A percentile compares a stretch with the other conserved stretches of the same genome.
Conservation (phyloP, 1,284 basidiomycete genomes). For the Sparassis latifolia region DNA sequence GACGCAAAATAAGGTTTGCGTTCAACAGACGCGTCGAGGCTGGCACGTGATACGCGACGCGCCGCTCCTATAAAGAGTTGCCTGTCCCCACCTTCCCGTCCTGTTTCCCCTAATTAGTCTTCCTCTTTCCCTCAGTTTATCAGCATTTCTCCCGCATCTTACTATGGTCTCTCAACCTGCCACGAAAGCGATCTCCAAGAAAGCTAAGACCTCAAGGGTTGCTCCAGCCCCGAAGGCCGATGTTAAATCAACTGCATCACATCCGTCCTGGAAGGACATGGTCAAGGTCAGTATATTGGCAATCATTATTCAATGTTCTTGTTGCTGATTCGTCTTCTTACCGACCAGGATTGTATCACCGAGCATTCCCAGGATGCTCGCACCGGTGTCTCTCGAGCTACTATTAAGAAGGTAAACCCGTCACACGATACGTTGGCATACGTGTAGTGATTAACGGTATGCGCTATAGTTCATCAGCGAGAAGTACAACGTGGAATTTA, state of each 20-base stretch:
- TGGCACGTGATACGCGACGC: conserved; percentile 30
- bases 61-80: conserved; percentile 21
- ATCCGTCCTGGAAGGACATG: conserved; percentile 74
- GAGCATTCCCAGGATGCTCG: conserved; percentile 73
- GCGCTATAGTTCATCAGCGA: conserved; percentile 61
- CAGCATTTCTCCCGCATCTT: neutral
- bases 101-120: neutral
- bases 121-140: neutral
- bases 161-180: neutral
- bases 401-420: conserved; percentile 73
- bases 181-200: conserved; percentile 16
- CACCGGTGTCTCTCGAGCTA: conserved; percentile 80
- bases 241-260: conserved; percentile 28
- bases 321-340: too few species aligned
- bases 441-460: too few species aligned
- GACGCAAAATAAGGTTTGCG: conserved; percentile 27
- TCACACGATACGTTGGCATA: neutral
- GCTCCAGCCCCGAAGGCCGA: conserved; percentile 19
- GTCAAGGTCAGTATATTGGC: conserved; percentile 50
- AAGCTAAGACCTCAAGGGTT: conserved; percentile 11
- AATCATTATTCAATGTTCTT: too few species aligned
- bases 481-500: conserved; percentile 74
- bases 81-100: neutral
- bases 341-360: conserved; percentile 70
- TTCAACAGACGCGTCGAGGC: conserved; percentile 28